Evolutionary conservation across 805 yeast species (phyloP).

Genomic region (Metschnikowia proteae): DNA sequence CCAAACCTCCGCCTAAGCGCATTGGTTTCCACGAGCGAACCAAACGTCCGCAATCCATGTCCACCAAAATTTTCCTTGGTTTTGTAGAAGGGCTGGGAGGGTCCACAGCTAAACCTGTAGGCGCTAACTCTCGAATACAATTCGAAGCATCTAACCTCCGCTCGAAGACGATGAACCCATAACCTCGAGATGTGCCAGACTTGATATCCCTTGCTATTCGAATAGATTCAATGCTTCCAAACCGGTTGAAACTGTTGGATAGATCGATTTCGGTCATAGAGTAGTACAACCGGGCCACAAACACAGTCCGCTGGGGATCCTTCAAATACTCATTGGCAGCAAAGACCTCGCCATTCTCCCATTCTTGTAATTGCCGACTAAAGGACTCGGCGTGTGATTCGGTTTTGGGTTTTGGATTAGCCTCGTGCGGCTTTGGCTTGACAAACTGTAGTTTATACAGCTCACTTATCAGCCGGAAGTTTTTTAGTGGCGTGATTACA

Average conservation of each 20-base stretch:
- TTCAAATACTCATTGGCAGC: conserved; percentile 17
- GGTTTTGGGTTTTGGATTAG: neutral
- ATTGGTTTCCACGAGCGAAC: conserved; percentile 68
- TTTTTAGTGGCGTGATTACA: conserved; percentile 44
- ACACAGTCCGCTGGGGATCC: conserved; percentile 77
- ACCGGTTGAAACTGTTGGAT: conserved; percentile 54
- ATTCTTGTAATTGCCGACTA: conserved; percentile 18
- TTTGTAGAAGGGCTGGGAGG: conserved; percentile 31
- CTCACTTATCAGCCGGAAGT: conserved; percentile 21
- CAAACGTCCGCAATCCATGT: conserved; percentile 65
- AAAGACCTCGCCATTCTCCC: conserved; percentile 19
- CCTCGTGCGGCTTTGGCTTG: neutral
- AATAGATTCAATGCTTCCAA: conserved; percentile 64
- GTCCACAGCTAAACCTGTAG: conserved; percentile 32
- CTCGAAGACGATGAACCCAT: conserved; percentile 75
- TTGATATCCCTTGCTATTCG: conserved; percentile 35
- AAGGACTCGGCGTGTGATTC: conserved; percentile 9
- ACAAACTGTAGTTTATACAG: conserved; percentile 27
- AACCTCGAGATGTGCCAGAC: conserved; percentile 62
- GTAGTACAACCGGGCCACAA: conserved; percentile 71
- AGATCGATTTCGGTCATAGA: conserved; percentile 63
- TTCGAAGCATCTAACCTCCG: conserved; percentile 54
- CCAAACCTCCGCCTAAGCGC: conserved; percentile 88
- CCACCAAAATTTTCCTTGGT: conserved; percentile 59
- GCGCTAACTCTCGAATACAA: conserved; percentile 59